Conservation (phyloP, 1,284 basidiomycete genomes). For the Pyrrhoderma noxium region DNA sequence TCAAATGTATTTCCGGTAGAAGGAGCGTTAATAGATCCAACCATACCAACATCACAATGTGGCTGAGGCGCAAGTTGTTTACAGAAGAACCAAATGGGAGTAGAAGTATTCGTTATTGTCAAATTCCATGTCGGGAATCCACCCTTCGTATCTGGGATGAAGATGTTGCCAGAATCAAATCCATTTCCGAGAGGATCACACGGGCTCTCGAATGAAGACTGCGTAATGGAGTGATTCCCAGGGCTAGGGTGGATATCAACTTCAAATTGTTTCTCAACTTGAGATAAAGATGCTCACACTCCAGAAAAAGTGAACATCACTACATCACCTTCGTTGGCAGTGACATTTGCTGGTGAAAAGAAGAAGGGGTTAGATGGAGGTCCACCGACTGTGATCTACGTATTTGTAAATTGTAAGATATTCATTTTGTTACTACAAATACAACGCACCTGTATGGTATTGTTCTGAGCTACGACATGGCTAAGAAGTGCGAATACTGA, state of each 20-base stretch:
- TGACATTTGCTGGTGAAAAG: constrained; percentile 39
- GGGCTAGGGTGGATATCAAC: constrained; percentile 22
- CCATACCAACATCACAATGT: constrained; percentile 40
- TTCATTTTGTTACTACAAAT: no score
- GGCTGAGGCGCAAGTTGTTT: constrained; percentile 37
- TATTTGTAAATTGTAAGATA: no score
- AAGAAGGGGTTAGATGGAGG: constrained; percentile 32
- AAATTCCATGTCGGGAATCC: constrained; percentile 36
- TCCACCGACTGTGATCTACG: constrained; percentile 12
- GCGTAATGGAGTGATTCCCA: constrained; percentile 49
- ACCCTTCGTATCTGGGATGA: constrained; percentile 22
- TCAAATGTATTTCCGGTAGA: constrained; percentile 38
- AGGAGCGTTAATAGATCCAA: constrained; percentile 50
- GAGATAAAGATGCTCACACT: constrained; percentile 25
- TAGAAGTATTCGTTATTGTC: constrained; percentile 36
- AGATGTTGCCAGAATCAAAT: constrained; percentile 42
- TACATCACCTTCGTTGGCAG: constrained; percentile 36
- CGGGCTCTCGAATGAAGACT: constrained; percentile 40
- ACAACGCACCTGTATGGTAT: no score
- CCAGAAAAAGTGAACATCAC: constrained; percentile 44
- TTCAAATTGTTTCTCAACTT: background rate
- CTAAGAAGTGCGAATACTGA: no score
- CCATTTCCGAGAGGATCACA: constrained; percentile 37
- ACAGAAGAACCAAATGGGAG: constrained; percentile 58
- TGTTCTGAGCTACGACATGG: no score